Evolutionary conservation across 73 alveolate species (phyloP).

Genomic region (Chromera velia): DNA sequence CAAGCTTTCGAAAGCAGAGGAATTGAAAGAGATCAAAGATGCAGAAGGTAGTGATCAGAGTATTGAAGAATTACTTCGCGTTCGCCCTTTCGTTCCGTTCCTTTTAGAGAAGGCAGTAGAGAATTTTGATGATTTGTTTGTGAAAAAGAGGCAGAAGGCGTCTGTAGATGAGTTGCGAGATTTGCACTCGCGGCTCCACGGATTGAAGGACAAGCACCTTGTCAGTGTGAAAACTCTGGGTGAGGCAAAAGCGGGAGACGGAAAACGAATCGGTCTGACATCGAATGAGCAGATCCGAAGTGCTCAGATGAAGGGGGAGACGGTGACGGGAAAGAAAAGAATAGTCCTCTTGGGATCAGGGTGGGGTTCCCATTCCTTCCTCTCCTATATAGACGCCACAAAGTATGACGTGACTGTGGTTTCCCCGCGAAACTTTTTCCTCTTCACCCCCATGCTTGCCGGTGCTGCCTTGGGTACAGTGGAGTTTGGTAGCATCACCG

Average conservation of each 20-base stretch:
- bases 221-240: no score
- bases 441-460: constrained; percentile 39
- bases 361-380: constrained; percentile 38
- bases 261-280: no score
- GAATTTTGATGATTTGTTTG: neutral
- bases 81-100: no score
- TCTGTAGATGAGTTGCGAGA: no score
- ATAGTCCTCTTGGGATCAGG: constrained; percentile 38
- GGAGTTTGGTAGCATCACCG: constrained; percentile 24
- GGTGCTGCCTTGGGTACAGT: constrained; percentile 40
- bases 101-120: neutral
- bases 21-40: no score
- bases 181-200: no score
- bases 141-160: neutral
- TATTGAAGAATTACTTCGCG: no score
- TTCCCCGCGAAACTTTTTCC: constrained; percentile 30
- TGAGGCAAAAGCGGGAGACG: no score
- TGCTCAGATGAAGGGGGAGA: neutral
- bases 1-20: no score
- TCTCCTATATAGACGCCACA: constrained; percentile 3
- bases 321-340: constrained; percentile 2
- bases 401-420: constrained; percentile 22
- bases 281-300: no score
- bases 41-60: no score
- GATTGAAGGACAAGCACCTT: no score